phyloP scores from a whole-genome alignment of 192 early-diverging fungal genomes.

The Gaertneriomyces semiglobifer region DNA sequence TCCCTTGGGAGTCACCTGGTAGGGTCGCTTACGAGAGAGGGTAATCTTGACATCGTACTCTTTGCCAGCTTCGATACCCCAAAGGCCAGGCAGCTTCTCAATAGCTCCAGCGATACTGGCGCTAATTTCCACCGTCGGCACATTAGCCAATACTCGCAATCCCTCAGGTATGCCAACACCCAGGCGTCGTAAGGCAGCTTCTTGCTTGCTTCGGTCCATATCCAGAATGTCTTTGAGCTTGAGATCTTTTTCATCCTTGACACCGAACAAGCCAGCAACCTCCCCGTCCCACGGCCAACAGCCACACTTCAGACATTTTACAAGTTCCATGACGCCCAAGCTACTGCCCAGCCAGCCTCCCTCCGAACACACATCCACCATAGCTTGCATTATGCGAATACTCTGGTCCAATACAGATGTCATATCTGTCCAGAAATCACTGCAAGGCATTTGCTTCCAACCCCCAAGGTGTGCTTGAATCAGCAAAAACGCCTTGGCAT shows the following conservation, averaged over 20 bases:
- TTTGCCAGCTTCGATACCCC: slow-evolving; percentile 39
- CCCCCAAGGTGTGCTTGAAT: slow-evolving; percentile 87
- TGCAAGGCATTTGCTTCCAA: slow-evolving; percentile 65
- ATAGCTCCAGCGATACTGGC: slow-evolving; percentile 21
- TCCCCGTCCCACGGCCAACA: slow-evolving; percentile 74
- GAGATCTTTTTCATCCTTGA: slow-evolving; percentile 32
- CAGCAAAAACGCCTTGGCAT: slow-evolving; percentile 86
- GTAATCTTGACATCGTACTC: slow-evolving; percentile 40
- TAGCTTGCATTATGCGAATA: slow-evolving; percentile 87
- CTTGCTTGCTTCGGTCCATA: background rate
- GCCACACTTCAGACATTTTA: slow-evolving; percentile 93
- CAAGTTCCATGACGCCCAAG: slow-evolving; percentile 72
- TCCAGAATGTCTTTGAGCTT: background rate
- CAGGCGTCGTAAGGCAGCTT: background rate
- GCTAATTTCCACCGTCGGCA: slow-evolving; percentile 35
- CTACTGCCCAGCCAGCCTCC: slow-evolving; percentile 62
- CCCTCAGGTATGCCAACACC: slow-evolving; percentile 27
- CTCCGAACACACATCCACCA: slow-evolving; percentile 80
- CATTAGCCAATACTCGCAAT: slow-evolving; percentile 27
- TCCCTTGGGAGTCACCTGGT: background rate
- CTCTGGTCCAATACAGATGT: slow-evolving; percentile 86
- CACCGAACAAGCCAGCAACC: slow-evolving; percentile 62
- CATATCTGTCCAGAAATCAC: slow-evolving; percentile 90
- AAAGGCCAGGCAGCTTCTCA: slow-evolving; percentile 34
- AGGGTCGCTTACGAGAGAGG: slow-evolving; percentile 25